These are phyloP conservation scores for Lophiostoma macrostomum DNA, from an alignment of 495 filamentous ascomycete genomes.

Conservation along the genomic window DNA sequence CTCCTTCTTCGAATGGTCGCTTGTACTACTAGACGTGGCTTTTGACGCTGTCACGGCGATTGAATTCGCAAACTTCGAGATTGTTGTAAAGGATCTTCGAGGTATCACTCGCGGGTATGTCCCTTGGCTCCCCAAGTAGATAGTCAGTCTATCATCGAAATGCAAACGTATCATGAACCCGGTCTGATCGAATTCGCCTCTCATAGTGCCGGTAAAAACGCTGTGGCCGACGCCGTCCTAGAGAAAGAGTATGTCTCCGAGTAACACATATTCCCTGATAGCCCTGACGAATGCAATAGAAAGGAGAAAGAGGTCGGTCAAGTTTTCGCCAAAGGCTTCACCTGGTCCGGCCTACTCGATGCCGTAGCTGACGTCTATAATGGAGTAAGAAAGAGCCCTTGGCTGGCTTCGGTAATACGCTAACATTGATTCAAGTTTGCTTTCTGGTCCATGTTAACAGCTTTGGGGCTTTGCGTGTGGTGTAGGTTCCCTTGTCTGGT, in stretches of 20 bases:
- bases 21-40: slow-evolving; percentile 91
- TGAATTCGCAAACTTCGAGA: slow-evolving; percentile 87
- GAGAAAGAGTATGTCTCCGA: slow-evolving; percentile 77
- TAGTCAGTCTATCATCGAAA: slow-evolving; percentile 37
- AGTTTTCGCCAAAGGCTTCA: slow-evolving; percentile 69
- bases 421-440: slow-evolving; percentile 61
- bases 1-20: slow-evolving; percentile 95
- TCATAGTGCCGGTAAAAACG: slow-evolving; percentile 50
- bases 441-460: slow-evolving; percentile 93
- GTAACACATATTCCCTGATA: neutral
- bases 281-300: slow-evolving; percentile 46
- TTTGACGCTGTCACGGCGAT: slow-evolving; percentile 97
- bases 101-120: slow-evolving; percentile 99
- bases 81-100: slow-evolving; percentile 84
- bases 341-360: slow-evolving; percentile 71
- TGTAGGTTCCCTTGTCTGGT: slow-evolving; percentile 58
- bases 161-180: slow-evolving; percentile 27
- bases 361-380: slow-evolving; percentile 88
- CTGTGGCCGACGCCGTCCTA: slow-evolving; percentile 68
- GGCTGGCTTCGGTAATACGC: too few relatives aligned
- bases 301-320: slow-evolving; percentile 71
- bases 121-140: slow-evolving; percentile 90
- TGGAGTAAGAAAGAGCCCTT: slow-evolving; percentile 57
- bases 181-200: slow-evolving; percentile 21
- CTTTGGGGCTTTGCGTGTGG: slow-evolving; percentile 85